phyloP scores from a whole-genome alignment of 2,329 filamentous ascomycete species.

The Leptographium flavum region DNA sequence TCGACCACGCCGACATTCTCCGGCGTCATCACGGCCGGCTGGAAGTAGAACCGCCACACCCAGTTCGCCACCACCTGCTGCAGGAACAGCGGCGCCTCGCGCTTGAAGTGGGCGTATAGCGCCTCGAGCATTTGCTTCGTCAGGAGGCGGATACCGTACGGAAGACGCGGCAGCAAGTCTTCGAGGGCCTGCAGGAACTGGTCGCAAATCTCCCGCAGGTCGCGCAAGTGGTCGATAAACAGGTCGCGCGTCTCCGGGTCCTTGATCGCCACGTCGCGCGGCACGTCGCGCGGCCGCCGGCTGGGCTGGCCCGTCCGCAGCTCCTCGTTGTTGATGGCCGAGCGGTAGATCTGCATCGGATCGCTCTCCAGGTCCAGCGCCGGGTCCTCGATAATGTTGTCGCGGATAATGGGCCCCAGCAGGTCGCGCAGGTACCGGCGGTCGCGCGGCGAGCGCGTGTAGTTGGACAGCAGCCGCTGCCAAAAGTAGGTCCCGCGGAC shows the following conservation, averaged over 20 bases:
- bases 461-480: conserved; percentile 72
- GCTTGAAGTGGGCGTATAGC: conserved; percentile 61
- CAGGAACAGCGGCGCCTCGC: conserved; percentile 62
- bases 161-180: conserved; percentile 74
- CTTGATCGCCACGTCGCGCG: conserved; percentile 85
- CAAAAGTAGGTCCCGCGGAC: conserved; percentile 86
- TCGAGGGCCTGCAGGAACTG: conserved; percentile 75
- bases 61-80: conserved; percentile 79
- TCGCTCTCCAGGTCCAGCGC: conserved; percentile 90
- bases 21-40: conserved; percentile 75
- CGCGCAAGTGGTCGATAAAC: conserved; percentile 89
- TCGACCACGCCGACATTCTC: conserved; percentile 91
- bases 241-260: conserved; percentile 83
- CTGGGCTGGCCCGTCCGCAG: conserved; percentile 79
- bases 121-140: conserved; percentile 74
- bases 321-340: conserved; percentile 94
- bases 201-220: conserved; percentile 86
- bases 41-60: conserved; percentile 89
- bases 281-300: conserved; percentile 66
- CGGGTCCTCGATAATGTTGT: conserved; percentile 86
- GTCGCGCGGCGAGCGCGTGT: conserved; percentile 81
- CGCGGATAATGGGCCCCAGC: conserved; percentile 69
- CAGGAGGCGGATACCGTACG: conserved; percentile 81
- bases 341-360: conserved; percentile 91
- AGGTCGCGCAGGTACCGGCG: conserved; percentile 84